Conservation (phyloP, 208 protist species). For the Sergeia podlipaevii region DNA sequence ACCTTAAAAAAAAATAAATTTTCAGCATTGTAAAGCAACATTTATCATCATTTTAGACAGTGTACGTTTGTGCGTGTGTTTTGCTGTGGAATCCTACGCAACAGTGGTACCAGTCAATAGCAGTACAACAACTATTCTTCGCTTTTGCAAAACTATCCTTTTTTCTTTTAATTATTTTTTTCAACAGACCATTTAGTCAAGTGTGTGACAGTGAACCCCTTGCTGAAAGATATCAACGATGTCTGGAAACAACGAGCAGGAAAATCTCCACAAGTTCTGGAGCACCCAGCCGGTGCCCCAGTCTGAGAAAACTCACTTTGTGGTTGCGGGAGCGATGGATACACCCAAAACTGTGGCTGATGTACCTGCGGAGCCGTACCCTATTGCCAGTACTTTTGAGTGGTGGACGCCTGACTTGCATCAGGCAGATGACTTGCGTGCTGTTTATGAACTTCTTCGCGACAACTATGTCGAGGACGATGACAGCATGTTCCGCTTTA, state of each 20-base stretch:
- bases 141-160: too few species aligned
- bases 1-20: conserved; percentile 6
- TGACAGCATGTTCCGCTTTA: conserved; percentile 99
- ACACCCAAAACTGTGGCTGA: conserved; percentile 75
- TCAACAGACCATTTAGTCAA: background rate
- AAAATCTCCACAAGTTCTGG: conserved; percentile 66
- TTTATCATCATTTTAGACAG: too few species aligned
- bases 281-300: conserved; percentile 82
- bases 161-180: too few species aligned
- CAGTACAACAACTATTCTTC: too few species aligned
- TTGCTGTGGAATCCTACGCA: too few species aligned
- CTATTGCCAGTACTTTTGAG: conserved; percentile 92
- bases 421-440: conserved; percentile 61
- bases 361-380: conserved; percentile 85
- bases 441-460: conserved; percentile 94
- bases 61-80: too few species aligned
- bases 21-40: too few species aligned
- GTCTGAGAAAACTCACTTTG: conserved; percentile 15
- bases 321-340: conserved; percentile 55
- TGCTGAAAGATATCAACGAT: conserved; percentile 8
- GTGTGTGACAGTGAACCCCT: background rate
- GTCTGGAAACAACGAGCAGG: conserved; percentile 1
- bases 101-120: too few species aligned
- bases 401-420: conserved; percentile 93
- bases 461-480: conserved; percentile 99